These are phyloP conservation scores for Neospora caninum DNA, from an alignment of 169 alveolate species.

Conservation along the genomic window DNA sequence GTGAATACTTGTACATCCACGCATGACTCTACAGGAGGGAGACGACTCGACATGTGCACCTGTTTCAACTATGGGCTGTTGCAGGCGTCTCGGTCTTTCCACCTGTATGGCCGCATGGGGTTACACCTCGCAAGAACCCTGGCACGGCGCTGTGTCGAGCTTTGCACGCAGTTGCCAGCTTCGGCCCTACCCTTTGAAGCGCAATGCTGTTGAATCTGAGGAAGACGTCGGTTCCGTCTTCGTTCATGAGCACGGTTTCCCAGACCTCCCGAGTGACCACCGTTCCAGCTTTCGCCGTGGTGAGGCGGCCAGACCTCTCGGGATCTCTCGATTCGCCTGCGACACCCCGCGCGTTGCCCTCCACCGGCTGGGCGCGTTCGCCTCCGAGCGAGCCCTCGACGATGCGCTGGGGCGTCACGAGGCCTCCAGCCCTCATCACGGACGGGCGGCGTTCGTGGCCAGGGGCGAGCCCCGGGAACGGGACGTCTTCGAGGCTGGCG, in stretches of 20 bases:
- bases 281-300: constrained; percentile 22
- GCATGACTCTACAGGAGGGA: too few species aligned
- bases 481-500: constrained; percentile 46
- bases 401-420: constrained; percentile 61
- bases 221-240: constrained; percentile 62
- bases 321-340: background rate
- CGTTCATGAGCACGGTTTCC: constrained; percentile 51
- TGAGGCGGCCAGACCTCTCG: background rate
- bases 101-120: too few species aligned
- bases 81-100: too few species aligned
- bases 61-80: too few species aligned
- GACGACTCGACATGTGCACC: too few species aligned
- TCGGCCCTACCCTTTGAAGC: constrained; percentile 56
- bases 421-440: constrained; percentile 67
- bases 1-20: background rate
- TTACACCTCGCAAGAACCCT: too few species aligned
- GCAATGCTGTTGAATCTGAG: constrained; percentile 66
- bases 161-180: too few species aligned
- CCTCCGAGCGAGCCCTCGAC: constrained; percentile 33
- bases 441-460: constrained; percentile 69
- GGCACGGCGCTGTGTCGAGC: too few species aligned
- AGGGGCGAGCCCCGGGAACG: constrained; percentile 69
- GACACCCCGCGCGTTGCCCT: background rate
- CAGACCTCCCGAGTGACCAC: constrained; percentile 22
- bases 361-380: background rate